Evolutionary conservation across 345 rosid genomes (phyloP).

Genomic region (Pugionium dolabratum): DNA sequence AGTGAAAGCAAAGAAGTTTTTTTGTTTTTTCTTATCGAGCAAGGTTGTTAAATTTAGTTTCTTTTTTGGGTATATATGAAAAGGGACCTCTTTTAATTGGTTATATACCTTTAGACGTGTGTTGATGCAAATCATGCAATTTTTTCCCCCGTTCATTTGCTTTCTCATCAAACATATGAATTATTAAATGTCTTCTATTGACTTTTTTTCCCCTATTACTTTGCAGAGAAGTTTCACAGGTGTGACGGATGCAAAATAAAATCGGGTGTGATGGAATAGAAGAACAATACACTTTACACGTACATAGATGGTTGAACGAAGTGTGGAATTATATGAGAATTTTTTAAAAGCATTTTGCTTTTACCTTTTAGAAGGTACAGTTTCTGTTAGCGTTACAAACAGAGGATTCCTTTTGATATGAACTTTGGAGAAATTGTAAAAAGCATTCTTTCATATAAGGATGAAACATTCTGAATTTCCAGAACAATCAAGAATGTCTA

Average conservation of each 20-base stretch:
- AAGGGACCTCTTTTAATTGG: constrained; percentile 15
- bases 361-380: background rate
- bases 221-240: constrained; percentile 32
- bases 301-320: constrained; percentile 9
- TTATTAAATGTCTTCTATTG: constrained; percentile 17
- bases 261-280: background rate
- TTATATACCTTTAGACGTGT: constrained; percentile 37
- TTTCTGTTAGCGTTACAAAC: constrained; percentile 9
- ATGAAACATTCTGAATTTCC: background rate
- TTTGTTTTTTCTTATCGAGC: constrained; percentile 39
- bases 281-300: constrained; percentile 22
- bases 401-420: constrained; percentile 19
- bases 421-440: constrained; percentile 24
- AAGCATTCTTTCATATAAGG: background rate
- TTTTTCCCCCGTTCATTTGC: constrained; percentile 29
- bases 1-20: constrained; percentile 12
- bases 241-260: background rate
- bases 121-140: constrained; percentile 28
- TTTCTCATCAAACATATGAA: constrained; percentile 12
- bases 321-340: constrained; percentile 16
- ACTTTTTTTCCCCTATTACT: background rate
- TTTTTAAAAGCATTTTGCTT: background rate
- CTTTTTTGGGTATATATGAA: background rate
- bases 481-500: background rate
- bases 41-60: constrained; percentile 15